phyloP scores from a whole-genome alignment of 225 moss, liverwort and hornwort species.

The Physcomitrellopsis africana region DNA sequence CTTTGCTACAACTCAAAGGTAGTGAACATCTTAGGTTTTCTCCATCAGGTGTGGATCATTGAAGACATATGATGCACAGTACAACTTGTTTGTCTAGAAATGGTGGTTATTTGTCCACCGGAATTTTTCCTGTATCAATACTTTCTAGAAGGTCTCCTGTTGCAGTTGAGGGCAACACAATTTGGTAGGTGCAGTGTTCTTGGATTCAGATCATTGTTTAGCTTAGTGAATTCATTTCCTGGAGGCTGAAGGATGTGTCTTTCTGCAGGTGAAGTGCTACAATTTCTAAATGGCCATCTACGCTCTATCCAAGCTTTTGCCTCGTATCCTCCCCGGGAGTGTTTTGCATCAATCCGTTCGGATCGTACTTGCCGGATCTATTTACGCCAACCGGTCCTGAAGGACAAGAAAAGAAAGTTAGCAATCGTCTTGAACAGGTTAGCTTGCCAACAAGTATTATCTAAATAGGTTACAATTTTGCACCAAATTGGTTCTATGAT shows the following conservation, averaged over 20 bases:
- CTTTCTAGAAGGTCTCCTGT: not conserved
- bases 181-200: not conserved
- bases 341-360: constrained; percentile 78
- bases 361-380: constrained; percentile 97
- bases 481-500: not conserved
- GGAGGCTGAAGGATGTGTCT: constrained; percentile 23
- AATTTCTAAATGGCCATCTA: constrained; percentile 77
- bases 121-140: not conserved
- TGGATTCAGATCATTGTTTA: not conserved
- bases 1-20: constrained; percentile 82
- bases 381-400: constrained; percentile 43
- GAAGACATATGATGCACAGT: too few species aligned
- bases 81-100: too few species aligned
- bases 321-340: constrained; percentile 87
- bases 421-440: constrained; percentile 41
- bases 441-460: constrained; percentile 69
- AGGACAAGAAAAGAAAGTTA: constrained; percentile 61
- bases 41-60: constrained; percentile 61
- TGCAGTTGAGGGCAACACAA: not conserved
- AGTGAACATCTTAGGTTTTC: constrained; percentile 89
- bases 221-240: not conserved
- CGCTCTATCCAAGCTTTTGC: constrained; percentile 95
- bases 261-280: constrained; percentile 61
- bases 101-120: not conserved
- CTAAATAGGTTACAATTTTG: constrained; percentile 44